Base-by-base conservation (phyloP, 305 asterid species). In the Striga hermonthica region DNA sequence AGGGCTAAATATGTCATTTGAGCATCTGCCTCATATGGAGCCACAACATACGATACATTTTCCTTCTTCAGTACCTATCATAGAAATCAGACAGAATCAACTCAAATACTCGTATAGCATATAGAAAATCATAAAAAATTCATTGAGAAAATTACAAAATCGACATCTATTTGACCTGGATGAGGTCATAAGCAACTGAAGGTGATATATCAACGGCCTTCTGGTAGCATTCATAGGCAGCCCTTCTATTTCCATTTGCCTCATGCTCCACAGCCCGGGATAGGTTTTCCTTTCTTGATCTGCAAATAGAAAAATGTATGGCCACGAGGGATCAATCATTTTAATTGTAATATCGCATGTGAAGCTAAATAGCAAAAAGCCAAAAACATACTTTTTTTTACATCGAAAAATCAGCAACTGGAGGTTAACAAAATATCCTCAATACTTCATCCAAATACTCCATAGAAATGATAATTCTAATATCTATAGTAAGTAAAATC, bases 21-120 rank as follows among this genome's bases (percentile, higher is more conserved):
- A 36, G 98, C 97, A 74, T 93, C 98, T 73, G 98, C 98, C 84
- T 93, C 98, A 60, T 90, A 90, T 15, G 98, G 98, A 60, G 98
- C 98, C 78, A 93, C 98, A 4, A 93, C 62, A 45, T 86, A 93
- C 57, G 83, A 71, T 48, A 93, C 84, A 4, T 81, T 82, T 73
- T 90, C 94, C 71, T 72, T 80, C 62, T 83, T 93, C 66, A 93
- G 75, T 59, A 82, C 92, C 98, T 92, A 85, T 65, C 60, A 64
- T 10, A 69, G 13, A 40, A 60, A 57, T 58, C 34, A 72, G 37
- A 72, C 13, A 54, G 31, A 22, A 22, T 22, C 31, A 22, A 22
- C 31, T 22, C 31, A 22, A 0, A 22, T 22, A 22, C 7, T n/a
- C 9, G 5, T 55, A 35, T 22, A 49, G 65, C 66, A 62, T 53